Conservation (phyloP, 768 basidiomycete genomes). For the Pholiota conissans region DNA sequence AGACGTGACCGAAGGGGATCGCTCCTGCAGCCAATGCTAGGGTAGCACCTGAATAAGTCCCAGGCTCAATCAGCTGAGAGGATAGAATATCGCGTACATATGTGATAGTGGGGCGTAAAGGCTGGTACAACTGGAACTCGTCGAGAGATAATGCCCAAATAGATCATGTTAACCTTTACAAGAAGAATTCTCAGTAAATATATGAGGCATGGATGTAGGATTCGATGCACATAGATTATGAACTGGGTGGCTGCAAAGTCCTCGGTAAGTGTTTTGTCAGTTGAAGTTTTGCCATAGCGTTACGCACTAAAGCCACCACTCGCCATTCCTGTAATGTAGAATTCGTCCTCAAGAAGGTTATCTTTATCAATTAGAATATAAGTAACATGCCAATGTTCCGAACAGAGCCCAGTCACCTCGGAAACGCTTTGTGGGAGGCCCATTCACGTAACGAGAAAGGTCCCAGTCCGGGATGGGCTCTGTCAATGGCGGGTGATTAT, state of each 20-base stretch:
- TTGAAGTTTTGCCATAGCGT: not conserved
- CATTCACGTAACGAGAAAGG: not conserved
- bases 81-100: slow-evolving; percentile 24
- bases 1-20: slow-evolving; percentile 41
- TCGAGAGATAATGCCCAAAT: slow-evolving; percentile 42
- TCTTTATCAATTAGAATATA: not conserved
- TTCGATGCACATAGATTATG: slow-evolving; percentile 30
- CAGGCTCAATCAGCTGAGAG: not conserved
- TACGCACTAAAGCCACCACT: slow-evolving; percentile 55
- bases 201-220: not conserved
- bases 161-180: slow-evolving; percentile 44
- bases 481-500: not conserved
- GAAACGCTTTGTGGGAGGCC: not conserved
- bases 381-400: not conserved
- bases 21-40: slow-evolving; percentile 29
- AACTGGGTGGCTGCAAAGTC: slow-evolving; percentile 33
- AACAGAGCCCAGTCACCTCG: not conserved
- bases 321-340: slow-evolving; percentile 56
- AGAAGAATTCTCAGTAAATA: not conserved
- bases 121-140: slow-evolving; percentile 49
- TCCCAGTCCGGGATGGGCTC: not conserved
- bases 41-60: not conserved
- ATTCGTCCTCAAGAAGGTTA: not conserved
- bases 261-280: not conserved
- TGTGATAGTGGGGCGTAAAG: slow-evolving; percentile 43